Conservation (phyloP, 2,329 filamentous ascomycete species). For the Hawksworthiomyces lignivorus region DNA sequence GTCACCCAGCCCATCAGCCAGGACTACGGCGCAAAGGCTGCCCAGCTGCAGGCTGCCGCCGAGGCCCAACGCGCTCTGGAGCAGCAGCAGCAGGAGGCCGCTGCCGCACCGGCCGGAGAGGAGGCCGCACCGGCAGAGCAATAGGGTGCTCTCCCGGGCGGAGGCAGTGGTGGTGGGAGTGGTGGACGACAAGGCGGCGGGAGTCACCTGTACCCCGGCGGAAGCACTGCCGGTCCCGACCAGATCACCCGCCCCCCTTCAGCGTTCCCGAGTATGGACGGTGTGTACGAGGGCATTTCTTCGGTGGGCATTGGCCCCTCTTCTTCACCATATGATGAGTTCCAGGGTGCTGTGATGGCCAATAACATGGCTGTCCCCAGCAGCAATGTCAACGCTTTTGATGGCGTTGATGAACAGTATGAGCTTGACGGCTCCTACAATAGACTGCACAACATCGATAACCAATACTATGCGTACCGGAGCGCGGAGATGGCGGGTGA, state of each 20-base stretch:
- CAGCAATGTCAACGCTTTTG: too few species aligned
- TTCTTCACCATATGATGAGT: too few species aligned
- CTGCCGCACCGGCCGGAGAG: slow-evolving; percentile 36
- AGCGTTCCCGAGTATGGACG: neutral
- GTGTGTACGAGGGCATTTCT: neutral
- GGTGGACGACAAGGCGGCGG: neutral
- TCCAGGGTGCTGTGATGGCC: too few species aligned
- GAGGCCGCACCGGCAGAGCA: slow-evolving; percentile 44
- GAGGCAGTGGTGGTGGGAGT: slow-evolving; percentile 1
- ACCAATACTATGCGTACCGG: too few species aligned
- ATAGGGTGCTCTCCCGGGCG: slow-evolving; percentile 26
- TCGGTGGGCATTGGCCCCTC: neutral
- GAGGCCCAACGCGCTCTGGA: slow-evolving; percentile 51
- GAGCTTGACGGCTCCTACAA: too few species aligned
- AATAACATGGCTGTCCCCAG: too few species aligned
- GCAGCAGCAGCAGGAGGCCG: slow-evolving; percentile 21
- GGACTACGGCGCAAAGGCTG: slow-evolving; percentile 95
- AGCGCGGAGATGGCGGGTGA: too few species aligned
- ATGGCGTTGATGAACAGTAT: too few species aligned
- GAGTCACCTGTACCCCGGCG: neutral
- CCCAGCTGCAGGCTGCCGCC: slow-evolving; percentile 56
- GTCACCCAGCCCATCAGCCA: slow-evolving; percentile 93
- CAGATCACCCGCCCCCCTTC: neutral
- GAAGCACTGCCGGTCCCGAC: neutral
- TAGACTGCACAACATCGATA: too few species aligned